Base-by-base conservation (phyloP, 805 yeast species). In the Kodamaea restingae region DNA sequence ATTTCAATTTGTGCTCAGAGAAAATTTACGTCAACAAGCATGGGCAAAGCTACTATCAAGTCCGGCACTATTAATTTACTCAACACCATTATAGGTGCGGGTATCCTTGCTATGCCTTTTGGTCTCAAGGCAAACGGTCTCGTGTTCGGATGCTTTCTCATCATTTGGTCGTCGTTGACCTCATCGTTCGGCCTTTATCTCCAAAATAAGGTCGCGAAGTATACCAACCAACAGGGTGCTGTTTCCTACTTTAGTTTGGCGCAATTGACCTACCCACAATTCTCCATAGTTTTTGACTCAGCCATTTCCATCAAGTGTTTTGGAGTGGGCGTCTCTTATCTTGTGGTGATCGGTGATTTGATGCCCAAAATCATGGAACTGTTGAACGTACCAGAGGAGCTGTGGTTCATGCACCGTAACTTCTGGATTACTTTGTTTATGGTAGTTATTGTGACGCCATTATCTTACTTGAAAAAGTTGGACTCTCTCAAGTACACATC, bases 21-120 rank as follows among this genome's bases (percentile, higher is more conserved):
- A 25, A 25, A 25, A 11, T 25, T 25, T 7, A 28, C 12, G n/a
- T n/a, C 22, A 20, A 20, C 38, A 20, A 36, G 18, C 29, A 47
- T 48, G 51, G 51, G 51, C 10, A 41, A 38, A 14, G 51, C 51
- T 26, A 46, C 49, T 21, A 38, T 48, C 30, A 48, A 39, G 36
- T 48, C 51, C 15, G 51, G 51, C 35, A 43, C 77, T 12, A 67
- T 84, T 38, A 83, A 81, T 58, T 66, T 86, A 27, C 73, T 81
- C 39, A 85, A 85, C 62, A 84, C 93, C 18, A 82, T 85, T 40
- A 72, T 85, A 9, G 95, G 95, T 5, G 88, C 93, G 0, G 95
- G 95, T 1, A 66, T 84, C 30, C 68, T 84, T 17, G 87, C 90
- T 10, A 76, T 84, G 64, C 90, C 93, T 0, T 79, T 70, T 44